Evolutionary conservation across 2,329 filamentous ascomycete genomes (phyloP).

Genomic region (Dactylonectria macrodidyma): DNA sequence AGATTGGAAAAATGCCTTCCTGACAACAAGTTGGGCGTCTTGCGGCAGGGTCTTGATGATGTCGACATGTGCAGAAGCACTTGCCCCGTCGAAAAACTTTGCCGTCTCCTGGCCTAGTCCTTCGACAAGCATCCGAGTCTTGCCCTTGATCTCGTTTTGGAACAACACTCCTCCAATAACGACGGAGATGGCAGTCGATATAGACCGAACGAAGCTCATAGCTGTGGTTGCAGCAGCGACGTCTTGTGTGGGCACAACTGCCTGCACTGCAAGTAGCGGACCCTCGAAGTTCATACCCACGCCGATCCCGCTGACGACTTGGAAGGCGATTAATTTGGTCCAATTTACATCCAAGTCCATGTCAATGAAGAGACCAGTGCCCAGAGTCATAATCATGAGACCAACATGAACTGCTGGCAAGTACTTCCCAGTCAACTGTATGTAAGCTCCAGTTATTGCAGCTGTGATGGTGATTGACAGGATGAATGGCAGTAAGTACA

Average conservation of each 20-base stretch:
- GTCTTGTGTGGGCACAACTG: constrained; percentile 70
- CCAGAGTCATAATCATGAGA: constrained; percentile 69
- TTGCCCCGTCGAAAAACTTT: constrained; percentile 64
- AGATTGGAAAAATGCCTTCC: constrained; percentile 45
- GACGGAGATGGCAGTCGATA: constrained; percentile 75
- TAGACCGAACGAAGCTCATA: constrained; percentile 73
- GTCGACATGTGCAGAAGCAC: constrained; percentile 70
- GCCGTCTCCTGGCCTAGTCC: constrained; percentile 64
- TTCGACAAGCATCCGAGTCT: constrained; percentile 59
- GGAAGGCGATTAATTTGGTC: constrained; percentile 66
- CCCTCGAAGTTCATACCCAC: constrained; percentile 75
- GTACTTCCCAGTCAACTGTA: constrained; percentile 72
- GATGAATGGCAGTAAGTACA: constrained; percentile 75
- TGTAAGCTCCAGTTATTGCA: constrained; percentile 58
- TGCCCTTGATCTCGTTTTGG: constrained; percentile 75
- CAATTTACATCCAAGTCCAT: constrained; percentile 66
- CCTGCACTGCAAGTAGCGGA: constrained; percentile 75
- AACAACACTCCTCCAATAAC: constrained; percentile 81
- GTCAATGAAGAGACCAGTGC: constrained; percentile 70
- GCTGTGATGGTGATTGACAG: constrained; percentile 62
- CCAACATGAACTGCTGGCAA: constrained; percentile 68
- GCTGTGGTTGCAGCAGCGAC: constrained; percentile 75
- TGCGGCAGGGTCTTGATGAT: constrained; percentile 56
- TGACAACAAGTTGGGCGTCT: constrained; percentile 41
- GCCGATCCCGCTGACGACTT: constrained; percentile 73